phyloP scores from a whole-genome alignment of 805 yeast species.

The Metschnikowia rubicola region DNA sequence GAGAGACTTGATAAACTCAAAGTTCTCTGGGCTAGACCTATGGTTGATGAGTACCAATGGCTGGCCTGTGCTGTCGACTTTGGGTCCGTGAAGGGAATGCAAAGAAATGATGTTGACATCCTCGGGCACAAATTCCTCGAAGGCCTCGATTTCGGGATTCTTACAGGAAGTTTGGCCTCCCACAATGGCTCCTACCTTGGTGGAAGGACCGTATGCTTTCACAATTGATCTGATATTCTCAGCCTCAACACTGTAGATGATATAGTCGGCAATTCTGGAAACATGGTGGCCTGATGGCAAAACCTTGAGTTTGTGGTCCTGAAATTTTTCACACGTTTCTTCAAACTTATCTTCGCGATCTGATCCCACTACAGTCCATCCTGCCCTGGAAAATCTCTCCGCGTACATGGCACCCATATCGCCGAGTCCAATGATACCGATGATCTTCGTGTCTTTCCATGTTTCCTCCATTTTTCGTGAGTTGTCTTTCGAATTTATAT shows the following conservation, averaged over 20 bases:
- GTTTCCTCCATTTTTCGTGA: not conserved
- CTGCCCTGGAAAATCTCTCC: conserved; percentile 66
- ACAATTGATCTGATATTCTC: conserved; percentile 76
- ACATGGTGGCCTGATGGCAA: conserved; percentile 80
- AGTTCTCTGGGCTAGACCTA: conserved; percentile 52
- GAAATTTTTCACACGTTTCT: conserved; percentile 37
- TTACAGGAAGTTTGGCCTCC: conserved; percentile 99
- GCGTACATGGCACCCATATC: conserved; percentile 96
- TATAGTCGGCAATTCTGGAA: conserved; percentile 75
- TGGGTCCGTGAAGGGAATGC: conserved; percentile 94
- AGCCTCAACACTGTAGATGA: conserved; percentile 91
- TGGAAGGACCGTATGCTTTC: conserved; percentile 73
- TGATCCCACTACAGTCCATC: conserved; percentile 88
- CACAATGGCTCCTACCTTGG: conserved; percentile 83
- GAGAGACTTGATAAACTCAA: conserved; percentile 58
- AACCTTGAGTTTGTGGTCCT: conserved; percentile 48
- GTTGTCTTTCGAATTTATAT: not conserved
- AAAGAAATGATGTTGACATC: conserved; percentile 84
- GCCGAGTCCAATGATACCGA: conserved; percentile 94
- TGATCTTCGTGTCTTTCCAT: conserved; percentile 38
- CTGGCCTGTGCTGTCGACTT: conserved; percentile 83
- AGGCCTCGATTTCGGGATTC: conserved; percentile 82
- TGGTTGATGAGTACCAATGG: conserved; percentile 86
- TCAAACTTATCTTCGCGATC: conserved; percentile 69
- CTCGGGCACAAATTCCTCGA: conserved; percentile 67